phyloP scores from a whole-genome alignment of 2,329 filamentous ascomycete genomes.

The Aspergillus puulaauensis region DNA sequence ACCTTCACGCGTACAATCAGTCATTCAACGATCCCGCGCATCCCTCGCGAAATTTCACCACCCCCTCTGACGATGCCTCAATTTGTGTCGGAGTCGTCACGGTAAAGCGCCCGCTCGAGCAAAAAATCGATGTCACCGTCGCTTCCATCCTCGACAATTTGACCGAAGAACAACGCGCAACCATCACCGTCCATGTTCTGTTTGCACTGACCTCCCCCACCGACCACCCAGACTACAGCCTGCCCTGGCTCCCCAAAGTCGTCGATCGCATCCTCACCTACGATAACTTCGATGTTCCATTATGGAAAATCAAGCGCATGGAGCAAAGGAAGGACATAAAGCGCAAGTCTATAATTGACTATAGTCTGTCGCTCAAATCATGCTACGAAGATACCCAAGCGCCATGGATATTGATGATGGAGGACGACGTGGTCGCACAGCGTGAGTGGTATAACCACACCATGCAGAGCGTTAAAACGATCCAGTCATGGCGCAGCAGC shows the following conservation, averaged over 20 bases:
- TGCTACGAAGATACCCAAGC: conserved; percentile 40
- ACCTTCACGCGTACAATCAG: conserved; percentile 19
- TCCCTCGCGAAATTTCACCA: neutral
- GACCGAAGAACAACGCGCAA: conserved; percentile 38
- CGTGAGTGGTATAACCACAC: conserved; percentile 48
- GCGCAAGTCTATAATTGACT: conserved; percentile 47
- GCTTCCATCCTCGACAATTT: conserved; percentile 47
- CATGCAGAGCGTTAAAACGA: conserved; percentile 36
- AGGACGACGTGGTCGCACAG: conserved; percentile 50
- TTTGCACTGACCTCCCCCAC: conserved; percentile 44
- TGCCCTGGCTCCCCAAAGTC: conserved; percentile 43
- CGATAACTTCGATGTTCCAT: conserved; percentile 25
- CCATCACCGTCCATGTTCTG: conserved; percentile 45
- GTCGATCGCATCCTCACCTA: conserved; percentile 46
- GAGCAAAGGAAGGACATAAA: conserved; percentile 24
- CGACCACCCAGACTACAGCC: conserved; percentile 42
- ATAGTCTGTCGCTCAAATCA: conserved; percentile 41
- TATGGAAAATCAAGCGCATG: conserved; percentile 10
- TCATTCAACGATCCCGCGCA: conserved; percentile 2
- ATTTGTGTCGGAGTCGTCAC: conserved; percentile 49
- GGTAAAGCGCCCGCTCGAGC: conserved; percentile 39
- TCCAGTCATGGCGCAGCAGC: conserved; percentile 22
- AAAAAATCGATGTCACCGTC: conserved; percentile 43
- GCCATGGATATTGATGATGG: conserved; percentile 46
- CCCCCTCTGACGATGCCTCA: conserved; percentile 8